phyloP scores from a whole-genome alignment of 2,329 filamentous ascomycete genomes.

The Pseudopyrenochaeta lycopersici region DNA sequence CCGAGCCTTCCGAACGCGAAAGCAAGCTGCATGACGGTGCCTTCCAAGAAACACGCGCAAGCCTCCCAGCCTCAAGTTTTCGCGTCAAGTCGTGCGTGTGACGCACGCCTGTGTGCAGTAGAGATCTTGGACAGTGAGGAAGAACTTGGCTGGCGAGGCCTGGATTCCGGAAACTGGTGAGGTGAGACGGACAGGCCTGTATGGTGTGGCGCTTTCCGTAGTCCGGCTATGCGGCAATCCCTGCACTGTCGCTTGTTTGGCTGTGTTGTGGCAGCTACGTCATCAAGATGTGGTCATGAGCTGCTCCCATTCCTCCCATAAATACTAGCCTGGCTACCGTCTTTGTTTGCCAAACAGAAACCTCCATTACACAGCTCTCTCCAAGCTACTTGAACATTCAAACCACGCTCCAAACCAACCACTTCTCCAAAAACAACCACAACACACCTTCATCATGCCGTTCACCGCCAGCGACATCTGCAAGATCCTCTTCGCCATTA shows the following conservation, averaged over 20 bases:
- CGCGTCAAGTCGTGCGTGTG: conserved; percentile 1
- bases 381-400: conserved; percentile 2
- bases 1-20: conserved; percentile 9
- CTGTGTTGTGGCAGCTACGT: conserved; percentile 23
- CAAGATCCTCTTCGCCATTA: conserved; percentile 87
- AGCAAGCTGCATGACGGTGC: neutral
- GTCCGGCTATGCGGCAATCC: conserved; percentile 21
- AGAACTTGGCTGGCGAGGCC: conserved; percentile 14
- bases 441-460: conserved; percentile 59
- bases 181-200: conserved; percentile 3
- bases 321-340: conserved; percentile 29
- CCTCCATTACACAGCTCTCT: conserved; percentile 6
- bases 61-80: neutral
- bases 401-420: conserved; percentile 4
- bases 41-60: conserved; percentile 3
- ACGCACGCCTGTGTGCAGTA: conserved; percentile 10
- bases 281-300: conserved; percentile 26
- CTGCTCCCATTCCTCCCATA: conserved; percentile 30
- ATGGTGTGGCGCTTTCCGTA: conserved; percentile 20
- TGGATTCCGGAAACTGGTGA: conserved; percentile 4
- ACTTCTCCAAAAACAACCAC: conserved; percentile 1
- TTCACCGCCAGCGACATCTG: conserved; percentile 76
- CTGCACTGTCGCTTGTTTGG: conserved; percentile 1
- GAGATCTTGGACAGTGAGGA: conserved; percentile 6
- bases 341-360: conserved; percentile 13